Conservation (phyloP, 2,329 filamentous ascomycete species). For the Sordariomycetes sp. region DNA sequence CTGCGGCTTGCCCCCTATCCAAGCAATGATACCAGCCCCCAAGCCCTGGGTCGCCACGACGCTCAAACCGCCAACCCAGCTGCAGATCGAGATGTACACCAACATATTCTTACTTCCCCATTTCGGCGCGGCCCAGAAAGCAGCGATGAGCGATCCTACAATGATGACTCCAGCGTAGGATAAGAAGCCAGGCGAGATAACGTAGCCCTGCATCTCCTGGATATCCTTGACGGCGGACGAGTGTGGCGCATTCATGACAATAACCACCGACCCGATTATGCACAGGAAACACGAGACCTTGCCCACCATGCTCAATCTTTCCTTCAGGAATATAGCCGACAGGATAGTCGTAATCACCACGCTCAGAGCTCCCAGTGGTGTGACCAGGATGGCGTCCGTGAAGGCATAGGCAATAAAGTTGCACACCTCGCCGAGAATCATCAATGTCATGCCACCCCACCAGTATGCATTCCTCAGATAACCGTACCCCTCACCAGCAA, state of each 20-base stretch:
- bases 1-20: conserved; percentile 71
- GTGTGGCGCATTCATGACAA: conserved; percentile 85
- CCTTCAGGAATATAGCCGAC: conserved; percentile 91
- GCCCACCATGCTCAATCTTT: conserved; percentile 88
- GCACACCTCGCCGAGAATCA: conserved; percentile 94
- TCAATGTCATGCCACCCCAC: conserved; percentile 93
- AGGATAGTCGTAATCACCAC: conserved; percentile 89
- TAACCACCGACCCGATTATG: conserved; percentile 86
- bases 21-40: conserved; percentile 78
- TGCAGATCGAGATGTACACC: conserved; percentile 94
- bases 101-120: conserved; percentile 98
- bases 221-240: conserved; percentile 81
- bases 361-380: conserved; percentile 79
- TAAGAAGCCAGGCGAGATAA: conserved; percentile 79
- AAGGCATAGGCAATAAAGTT: conserved; percentile 98
- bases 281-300: conserved; percentile 95
- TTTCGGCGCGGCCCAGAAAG: conserved; percentile 72
- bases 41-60: conserved; percentile 92
- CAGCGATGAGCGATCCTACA: conserved; percentile 60
- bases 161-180: conserved; percentile 78
- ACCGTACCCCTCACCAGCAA: conserved; percentile 90
- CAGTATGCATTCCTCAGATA: conserved; percentile 93
- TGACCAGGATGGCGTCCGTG: conserved; percentile 91
- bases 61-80: conserved; percentile 85
- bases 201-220: conserved; percentile 84